Conservation (phyloP, 2,329 filamentous ascomycete genomes). For the Ophidiomyces ophidiicola region DNA sequence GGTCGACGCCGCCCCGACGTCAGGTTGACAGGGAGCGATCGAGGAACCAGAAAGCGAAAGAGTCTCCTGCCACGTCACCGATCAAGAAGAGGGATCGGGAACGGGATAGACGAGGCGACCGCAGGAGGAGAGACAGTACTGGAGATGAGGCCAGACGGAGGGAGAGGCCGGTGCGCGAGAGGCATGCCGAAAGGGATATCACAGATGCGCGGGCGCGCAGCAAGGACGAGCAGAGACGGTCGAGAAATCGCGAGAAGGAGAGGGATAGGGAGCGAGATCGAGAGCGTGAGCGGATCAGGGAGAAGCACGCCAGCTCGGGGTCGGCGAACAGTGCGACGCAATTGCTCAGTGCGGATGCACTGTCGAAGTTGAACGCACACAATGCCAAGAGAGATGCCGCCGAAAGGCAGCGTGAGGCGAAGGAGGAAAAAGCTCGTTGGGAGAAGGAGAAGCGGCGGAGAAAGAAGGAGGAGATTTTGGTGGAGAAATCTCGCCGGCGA, state of each 20-base stretch:
- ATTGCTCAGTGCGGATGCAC: conserved; percentile 42
- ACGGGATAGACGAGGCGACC: conserved; percentile 25
- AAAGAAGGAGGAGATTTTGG: conserved; percentile 13
- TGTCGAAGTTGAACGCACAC: conserved; percentile 54
- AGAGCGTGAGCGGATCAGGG: conserved; percentile 15
- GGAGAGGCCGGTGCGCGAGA: conserved; percentile 18
- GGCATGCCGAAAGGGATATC: conserved; percentile 14
- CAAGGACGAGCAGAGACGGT: conserved; percentile 1
- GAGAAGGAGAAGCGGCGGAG: conserved; percentile 26
- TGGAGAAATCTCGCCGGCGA: conserved; percentile 15
- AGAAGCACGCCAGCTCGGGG: conserved; percentile 31
- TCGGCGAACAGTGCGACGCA: conserved; percentile 34
- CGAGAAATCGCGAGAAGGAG: conserved; percentile 5
- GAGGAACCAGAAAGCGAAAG: conserved; percentile 22
- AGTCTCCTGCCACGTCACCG: conserved; percentile 28
- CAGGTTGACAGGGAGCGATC: conserved; percentile 8
- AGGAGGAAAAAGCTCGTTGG: conserved; percentile 21
- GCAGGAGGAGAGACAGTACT: conserved; percentile 19
- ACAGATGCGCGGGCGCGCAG: conserved; percentile 5
- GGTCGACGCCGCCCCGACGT: conserved; percentile 7
- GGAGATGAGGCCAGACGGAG: conserved; percentile 20
- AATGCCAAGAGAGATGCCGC: conserved; percentile 45
- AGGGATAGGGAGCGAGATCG: conserved; percentile 13
- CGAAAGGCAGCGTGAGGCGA: conserved; percentile 32
- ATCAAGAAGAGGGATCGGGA: conserved; percentile 25